phyloP scores from a whole-genome alignment of 2,329 filamentous ascomycete species.

The Fusarium redolens region DNA sequence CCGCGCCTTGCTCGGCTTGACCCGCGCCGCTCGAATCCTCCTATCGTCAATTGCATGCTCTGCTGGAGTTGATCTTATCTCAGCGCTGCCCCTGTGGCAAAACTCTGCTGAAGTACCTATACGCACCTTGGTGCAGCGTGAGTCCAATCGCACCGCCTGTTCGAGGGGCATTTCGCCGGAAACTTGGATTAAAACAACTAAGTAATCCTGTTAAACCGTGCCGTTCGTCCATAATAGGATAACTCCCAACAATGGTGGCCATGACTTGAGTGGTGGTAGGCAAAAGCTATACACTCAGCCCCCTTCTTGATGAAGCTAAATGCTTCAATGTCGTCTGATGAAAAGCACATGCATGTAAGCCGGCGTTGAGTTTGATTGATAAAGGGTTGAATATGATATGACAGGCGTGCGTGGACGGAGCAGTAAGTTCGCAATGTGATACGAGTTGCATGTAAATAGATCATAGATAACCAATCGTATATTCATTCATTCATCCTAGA shows the following conservation, averaged over 20 bases:
- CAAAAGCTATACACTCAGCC: not conserved
- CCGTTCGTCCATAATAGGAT: not conserved
- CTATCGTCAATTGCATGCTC: not conserved
- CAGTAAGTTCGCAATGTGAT: constrained; percentile 1
- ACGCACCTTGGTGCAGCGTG: not conserved
- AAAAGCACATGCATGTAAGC: constrained; percentile 30
- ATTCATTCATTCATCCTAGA: constrained; percentile 37
- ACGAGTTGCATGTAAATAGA: constrained; percentile 23
- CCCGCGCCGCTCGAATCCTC: not conserved
- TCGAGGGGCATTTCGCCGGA: not conserved
- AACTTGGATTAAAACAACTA: not conserved
- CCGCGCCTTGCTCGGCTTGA: not conserved
- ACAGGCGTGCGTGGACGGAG: constrained; percentile 1
- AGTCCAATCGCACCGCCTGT: not conserved
- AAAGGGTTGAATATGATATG: constrained; percentile 7
- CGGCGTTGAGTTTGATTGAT: constrained; percentile 30
- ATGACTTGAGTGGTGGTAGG: not conserved
- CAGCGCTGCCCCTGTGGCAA: not conserved
- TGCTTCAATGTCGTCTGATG: constrained; percentile 9
- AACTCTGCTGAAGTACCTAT: not conserved
- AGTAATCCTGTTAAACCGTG: not conserved
- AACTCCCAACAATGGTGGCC: not conserved
- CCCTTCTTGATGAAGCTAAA: not conserved
- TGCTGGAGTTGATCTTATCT: not conserved
- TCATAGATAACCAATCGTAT: constrained; percentile 34